Conservation (phyloP, 2,329 filamentous ascomycete species). For the Talaromyces sp. region DNA sequence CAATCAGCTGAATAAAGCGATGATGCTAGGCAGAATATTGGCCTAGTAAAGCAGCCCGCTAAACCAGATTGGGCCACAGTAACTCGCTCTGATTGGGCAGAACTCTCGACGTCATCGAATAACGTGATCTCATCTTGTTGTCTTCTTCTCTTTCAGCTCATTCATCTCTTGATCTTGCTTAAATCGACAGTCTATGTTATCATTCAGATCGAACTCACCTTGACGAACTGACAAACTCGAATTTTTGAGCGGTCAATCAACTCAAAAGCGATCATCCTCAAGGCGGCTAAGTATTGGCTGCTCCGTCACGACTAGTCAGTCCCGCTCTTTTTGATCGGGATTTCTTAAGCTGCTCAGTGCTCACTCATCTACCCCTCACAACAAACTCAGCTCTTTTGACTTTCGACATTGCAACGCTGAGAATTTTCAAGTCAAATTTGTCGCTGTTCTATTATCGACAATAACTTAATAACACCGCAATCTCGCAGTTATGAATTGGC, state of each 20-base stretch:
- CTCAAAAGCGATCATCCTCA: neutral
- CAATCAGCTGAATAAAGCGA: no score
- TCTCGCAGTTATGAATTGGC: constrained; percentile 79
- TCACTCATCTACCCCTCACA: constrained; percentile 1
- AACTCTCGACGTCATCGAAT: neutral
- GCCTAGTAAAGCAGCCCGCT: neutral
- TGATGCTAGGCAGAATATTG: no score
- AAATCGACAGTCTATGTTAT: neutral
- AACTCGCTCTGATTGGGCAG: neutral
- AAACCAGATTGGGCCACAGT: neutral
- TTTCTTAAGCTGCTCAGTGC: neutral
- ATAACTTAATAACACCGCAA: neutral
- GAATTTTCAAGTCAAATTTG: no score
- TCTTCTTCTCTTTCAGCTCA: neutral
- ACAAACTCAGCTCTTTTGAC: neutral
- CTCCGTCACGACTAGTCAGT: constrained; percentile 8
- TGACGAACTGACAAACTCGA: neutral
- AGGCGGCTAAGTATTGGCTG: constrained; percentile 8
- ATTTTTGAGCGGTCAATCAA: neutral
- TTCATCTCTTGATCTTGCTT: neutral
- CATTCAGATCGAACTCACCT: neutral
- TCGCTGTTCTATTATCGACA: neutral
- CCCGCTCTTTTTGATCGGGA: constrained; percentile 9
- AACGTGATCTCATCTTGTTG: neutral
- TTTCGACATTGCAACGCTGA: neutral